phyloP scores from a whole-genome alignment of 768 basidiomycete genomes.

The Suillus occidentalis region DNA sequence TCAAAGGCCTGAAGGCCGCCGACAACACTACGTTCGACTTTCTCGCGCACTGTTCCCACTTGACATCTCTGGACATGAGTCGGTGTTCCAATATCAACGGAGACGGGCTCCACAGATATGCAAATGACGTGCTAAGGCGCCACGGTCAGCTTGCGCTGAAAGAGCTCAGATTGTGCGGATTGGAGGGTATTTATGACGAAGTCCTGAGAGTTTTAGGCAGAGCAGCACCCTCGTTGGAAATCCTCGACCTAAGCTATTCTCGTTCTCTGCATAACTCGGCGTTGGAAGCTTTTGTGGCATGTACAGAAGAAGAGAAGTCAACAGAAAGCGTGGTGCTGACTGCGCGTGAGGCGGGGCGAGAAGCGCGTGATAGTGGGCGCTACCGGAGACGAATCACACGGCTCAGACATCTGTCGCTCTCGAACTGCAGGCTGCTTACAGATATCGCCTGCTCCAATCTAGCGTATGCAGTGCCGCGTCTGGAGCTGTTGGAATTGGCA shows the following conservation, averaged over 20 bases:
- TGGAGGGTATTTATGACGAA: constrained; percentile 59
- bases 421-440: constrained; percentile 68
- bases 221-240: constrained; percentile 70
- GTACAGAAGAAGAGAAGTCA: constrained; percentile 31
- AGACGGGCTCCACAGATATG: constrained; percentile 54
- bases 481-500: constrained; percentile 80
- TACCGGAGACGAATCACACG: constrained; percentile 64
- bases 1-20: constrained; percentile 70
- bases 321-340: constrained; percentile 52
- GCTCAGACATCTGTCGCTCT: constrained; percentile 73
- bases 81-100: constrained; percentile 70
- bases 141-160: constrained; percentile 53
- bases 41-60: constrained; percentile 55
- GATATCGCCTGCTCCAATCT: constrained; percentile 75
- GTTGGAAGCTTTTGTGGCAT: constrained; percentile 69
- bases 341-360: constrained; percentile 65
- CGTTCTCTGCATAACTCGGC: constrained; percentile 73
- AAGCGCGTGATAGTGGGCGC: constrained; percentile 45
- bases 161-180: constrained; percentile 65
- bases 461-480: constrained; percentile 63
- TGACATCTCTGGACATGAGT: constrained; percentile 66
- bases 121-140: constrained; percentile 43
- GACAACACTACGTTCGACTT: constrained; percentile 74
- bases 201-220: constrained; percentile 66
- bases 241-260: constrained; percentile 78